phyloP scores from a whole-genome alignment of 225 moss, liverwort and hornwort genomes.

The Sphagnum contortum region DNA sequence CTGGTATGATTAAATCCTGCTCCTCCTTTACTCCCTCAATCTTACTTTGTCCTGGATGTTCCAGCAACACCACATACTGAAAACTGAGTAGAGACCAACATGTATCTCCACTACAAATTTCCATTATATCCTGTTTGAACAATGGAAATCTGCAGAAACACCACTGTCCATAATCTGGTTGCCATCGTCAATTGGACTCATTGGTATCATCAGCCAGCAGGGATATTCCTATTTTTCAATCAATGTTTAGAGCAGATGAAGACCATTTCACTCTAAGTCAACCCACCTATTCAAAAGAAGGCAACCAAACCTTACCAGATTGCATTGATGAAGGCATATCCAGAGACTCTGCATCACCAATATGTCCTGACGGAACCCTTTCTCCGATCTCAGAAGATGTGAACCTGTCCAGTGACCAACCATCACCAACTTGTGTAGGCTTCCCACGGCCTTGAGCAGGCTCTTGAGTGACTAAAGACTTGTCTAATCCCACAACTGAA shows the following conservation, averaged over 20 bases:
- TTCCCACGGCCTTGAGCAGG: constrained; percentile 30
- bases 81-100: too few relatives aligned
- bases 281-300: constrained; percentile 11
- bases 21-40: constrained; percentile 11
- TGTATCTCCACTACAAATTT: too few relatives aligned
- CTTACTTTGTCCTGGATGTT: background rate
- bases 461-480: constrained; percentile 24
- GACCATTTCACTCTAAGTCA: background rate
- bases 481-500: constrained; percentile 24
- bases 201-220: background rate
- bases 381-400: constrained; percentile 17
- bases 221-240: background rate
- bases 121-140: too few relatives aligned
- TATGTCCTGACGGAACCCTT: background rate
- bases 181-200: too few relatives aligned
- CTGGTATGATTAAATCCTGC: constrained; percentile 9
- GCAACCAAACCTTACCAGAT: constrained; percentile 16
- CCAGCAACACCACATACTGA: too few relatives aligned
- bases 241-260: background rate
- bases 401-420: constrained; percentile 57
- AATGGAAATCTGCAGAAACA: too few relatives aligned
- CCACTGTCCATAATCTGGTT: too few relatives aligned
- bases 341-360: constrained; percentile 15
- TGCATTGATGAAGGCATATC: constrained; percentile 33
- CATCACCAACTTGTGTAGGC: constrained; percentile 50